Evolutionary conservation across 164 flowering plant genomes (phyloP).

Genomic region (Piper longum): DNA sequence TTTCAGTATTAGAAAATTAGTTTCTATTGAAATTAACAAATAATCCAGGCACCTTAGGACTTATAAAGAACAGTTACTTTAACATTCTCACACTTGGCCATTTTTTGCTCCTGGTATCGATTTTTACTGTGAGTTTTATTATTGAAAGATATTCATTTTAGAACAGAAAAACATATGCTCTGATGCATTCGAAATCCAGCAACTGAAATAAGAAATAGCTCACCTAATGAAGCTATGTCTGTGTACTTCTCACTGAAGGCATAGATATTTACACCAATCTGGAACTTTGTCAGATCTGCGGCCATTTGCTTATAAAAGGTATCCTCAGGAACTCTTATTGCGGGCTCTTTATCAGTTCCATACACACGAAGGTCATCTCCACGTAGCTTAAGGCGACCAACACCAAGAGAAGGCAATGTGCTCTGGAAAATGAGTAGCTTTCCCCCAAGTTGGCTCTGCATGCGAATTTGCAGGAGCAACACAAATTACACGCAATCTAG

Average conservation of each 20-base stretch:
- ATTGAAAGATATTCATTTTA: no score
- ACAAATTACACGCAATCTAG: no score
- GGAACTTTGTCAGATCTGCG: conserved; percentile 80
- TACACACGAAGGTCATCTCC: conserved; percentile 86
- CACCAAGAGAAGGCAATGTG: conserved; percentile 84
- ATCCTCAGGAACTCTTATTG: conserved; percentile 75
- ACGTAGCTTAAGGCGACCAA: conserved; percentile 80
- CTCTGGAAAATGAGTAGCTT: conserved; percentile 81
- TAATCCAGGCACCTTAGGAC: no score
- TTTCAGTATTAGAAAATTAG: no score
- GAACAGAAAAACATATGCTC: no score
- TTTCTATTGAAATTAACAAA: no score
- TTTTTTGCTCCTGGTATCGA: no score
- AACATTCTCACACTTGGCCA: no score
- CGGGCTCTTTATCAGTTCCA: conserved; percentile 88
- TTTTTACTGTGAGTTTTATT: no score
- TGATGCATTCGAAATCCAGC: not conserved
- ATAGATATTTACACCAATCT: conserved; percentile 71
- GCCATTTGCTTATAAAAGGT: conserved; percentile 98
- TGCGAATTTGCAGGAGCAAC: not conserved
- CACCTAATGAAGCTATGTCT: conserved; percentile 94
- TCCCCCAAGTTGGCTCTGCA: conserved; percentile 93
- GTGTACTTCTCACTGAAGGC: conserved; percentile 92
- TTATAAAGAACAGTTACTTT: no score
- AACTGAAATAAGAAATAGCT: not conserved